Conservation (phyloP, 352 stramenopile species). For the Phytophthora syringae region DNA sequence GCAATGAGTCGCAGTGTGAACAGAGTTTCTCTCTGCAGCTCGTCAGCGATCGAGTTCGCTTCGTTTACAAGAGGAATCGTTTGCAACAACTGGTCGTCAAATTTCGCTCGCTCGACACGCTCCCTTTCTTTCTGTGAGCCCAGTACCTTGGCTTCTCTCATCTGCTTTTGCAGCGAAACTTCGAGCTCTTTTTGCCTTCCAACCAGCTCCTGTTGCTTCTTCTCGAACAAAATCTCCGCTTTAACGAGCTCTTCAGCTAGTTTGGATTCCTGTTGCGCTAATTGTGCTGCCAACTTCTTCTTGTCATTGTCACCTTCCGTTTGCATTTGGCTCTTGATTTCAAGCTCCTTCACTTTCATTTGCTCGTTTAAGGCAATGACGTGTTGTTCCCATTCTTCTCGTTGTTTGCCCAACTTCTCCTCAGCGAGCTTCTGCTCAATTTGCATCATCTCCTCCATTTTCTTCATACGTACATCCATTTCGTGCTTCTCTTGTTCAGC, state of each 20-base stretch:
- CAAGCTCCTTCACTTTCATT: conserved; percentile 74
- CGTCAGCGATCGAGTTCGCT: conserved; percentile 86
- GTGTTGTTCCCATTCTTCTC: conserved; percentile 76
- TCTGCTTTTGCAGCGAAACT: conserved; percentile 77
- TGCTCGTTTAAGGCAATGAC: conserved; percentile 73
- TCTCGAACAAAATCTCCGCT: conserved; percentile 79
- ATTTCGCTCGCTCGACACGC: conserved; percentile 62
- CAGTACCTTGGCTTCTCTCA: conserved; percentile 74
- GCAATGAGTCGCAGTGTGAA: conserved; percentile 81
- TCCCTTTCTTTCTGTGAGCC: conserved; percentile 81
- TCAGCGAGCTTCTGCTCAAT: conserved; percentile 62
- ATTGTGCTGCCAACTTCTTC: conserved; percentile 69
- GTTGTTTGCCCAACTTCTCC: conserved; percentile 66
- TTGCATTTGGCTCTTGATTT: conserved; percentile 80
- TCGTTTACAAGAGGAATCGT: conserved; percentile 87
- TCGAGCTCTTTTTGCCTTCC: conserved; percentile 74
- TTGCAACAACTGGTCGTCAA: conserved; percentile 84
- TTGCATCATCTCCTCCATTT: conserved; percentile 80
- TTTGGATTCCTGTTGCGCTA: conserved; percentile 78
- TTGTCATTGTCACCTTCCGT: conserved; percentile 82
- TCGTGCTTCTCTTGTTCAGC: conserved; percentile 78
- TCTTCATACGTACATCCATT: conserved; percentile 75
- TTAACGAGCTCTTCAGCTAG: conserved; percentile 80
- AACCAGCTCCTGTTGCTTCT: conserved; percentile 75
- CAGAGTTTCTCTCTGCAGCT: conserved; percentile 67